A percentile compares a stretch with the other conserved stretches of the same genome.
These are phyloP conservation scores for Yamadazyma atmosphaerica DNA, from an alignment of 1,139 yeast species.

Conservation along the genomic window DNA sequence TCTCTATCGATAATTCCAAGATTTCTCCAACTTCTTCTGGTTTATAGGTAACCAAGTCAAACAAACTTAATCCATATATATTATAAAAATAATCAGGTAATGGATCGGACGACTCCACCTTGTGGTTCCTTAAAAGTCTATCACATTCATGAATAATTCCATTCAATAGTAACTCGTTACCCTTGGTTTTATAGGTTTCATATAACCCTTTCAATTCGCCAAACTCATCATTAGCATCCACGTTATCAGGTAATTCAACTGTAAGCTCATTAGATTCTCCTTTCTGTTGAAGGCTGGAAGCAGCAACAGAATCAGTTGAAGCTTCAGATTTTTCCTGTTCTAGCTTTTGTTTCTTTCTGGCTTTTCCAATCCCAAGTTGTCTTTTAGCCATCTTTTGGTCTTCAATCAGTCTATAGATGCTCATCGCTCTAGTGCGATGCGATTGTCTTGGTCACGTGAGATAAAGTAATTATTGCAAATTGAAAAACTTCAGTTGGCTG, in stretches of 20 bases:
- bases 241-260: conserved; percentile 69
- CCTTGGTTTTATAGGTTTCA: conserved; percentile 56
- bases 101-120: conserved; percentile 15
- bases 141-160: conserved; percentile 94
- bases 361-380: conserved; percentile 79
- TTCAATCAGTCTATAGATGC: conserved; percentile 1
- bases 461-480: conserved; percentile 5
- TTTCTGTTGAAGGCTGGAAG: too few species aligned
- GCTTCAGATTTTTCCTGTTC: conserved; percentile 13
- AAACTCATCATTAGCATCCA: conserved; percentile 74
- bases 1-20: conserved; percentile 65
- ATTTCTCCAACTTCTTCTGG: conserved; percentile 36
- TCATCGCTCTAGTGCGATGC: background rate
- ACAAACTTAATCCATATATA: conserved; percentile 70
- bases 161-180: conserved; percentile 65
- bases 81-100: conserved; percentile 67
- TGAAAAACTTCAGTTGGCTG: background rate
- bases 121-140: conserved; percentile 56
- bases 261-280: conserved; percentile 47
- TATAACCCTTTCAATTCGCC: conserved; percentile 74
- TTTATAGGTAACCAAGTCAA: conserved; percentile 64
- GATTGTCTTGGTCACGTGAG: background rate
- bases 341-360: conserved; percentile 49
- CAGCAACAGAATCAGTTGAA: conserved; percentile 13
- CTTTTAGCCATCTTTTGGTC: conserved; percentile 58